phyloP scores from a whole-genome alignment of 768 basidiomycete species.

The Tephrocybe sp. region DNA sequence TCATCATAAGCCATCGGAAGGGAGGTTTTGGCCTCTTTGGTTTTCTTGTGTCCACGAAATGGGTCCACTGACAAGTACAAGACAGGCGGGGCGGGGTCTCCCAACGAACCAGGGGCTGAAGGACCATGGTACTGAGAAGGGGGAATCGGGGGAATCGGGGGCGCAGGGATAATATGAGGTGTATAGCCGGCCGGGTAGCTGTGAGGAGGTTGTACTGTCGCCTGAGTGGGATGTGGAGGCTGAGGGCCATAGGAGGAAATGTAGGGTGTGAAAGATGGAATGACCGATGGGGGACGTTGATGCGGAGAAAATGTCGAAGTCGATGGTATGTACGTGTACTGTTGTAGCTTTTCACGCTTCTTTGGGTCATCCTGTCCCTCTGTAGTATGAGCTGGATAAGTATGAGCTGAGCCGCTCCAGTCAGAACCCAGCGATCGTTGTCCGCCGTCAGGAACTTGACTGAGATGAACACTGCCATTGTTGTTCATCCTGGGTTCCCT shows the following conservation, averaged over 20 bases:
- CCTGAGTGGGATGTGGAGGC: too few relatives aligned
- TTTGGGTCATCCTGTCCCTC: background rate
- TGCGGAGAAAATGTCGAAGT: constrained; percentile 11
- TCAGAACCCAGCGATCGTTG: too few relatives aligned
- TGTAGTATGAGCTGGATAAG: too few relatives aligned
- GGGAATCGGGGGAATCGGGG: too few relatives aligned
- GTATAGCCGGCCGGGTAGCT: too few relatives aligned
- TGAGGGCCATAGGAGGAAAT: background rate
- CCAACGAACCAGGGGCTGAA: background rate
- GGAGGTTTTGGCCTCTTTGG: background rate
- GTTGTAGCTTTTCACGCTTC: background rate
- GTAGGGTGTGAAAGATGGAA: background rate
- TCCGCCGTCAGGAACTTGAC: too few relatives aligned
- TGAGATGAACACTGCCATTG: background rate
- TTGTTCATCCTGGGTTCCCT: background rate
- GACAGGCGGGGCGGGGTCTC: background rate
- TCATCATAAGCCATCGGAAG: constrained; percentile 1
- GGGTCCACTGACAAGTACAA: constrained; percentile 16
- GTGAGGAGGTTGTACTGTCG: too few relatives aligned
- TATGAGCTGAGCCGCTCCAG: too few relatives aligned
- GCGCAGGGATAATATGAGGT: too few relatives aligned
- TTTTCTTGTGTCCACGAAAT: constrained; percentile 5
- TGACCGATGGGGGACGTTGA: background rate
- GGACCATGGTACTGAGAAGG: too few relatives aligned
- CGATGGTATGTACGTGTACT: constrained; percentile 11